A percentile compares a stretch with the other conserved stretches of the same genome.
Evolutionary conservation across 2,329 filamentous ascomycete species (phyloP).

Genomic region (Arthrobotrys megalospora): DNA sequence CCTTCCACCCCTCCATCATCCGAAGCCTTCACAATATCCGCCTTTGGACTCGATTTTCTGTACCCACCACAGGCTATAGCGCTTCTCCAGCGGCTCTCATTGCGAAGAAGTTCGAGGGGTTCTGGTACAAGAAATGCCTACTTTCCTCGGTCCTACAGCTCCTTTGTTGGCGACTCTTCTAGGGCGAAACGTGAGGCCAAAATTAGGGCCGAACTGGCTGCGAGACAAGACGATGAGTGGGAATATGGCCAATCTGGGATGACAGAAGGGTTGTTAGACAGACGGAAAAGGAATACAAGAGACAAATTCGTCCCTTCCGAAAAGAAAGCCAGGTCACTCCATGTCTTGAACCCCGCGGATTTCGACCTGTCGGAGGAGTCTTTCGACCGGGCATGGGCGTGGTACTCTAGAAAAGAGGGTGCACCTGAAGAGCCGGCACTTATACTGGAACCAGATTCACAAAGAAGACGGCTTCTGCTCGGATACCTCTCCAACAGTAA

Average conservation of each 20-base stretch:
- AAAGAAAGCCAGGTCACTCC: slow-evolving; percentile 13
- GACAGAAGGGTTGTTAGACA: slow-evolving; percentile 40
- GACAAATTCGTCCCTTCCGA: slow-evolving; percentile 26
- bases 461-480: slow-evolving; percentile 48
- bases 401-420: slow-evolving; percentile 23
- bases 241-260: slow-evolving; percentile 47
- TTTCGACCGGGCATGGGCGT: slow-evolving; percentile 47
- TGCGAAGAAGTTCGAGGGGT: slow-evolving; percentile 20
- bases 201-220: slow-evolving; percentile 39
- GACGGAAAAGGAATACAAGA: slow-evolving; percentile 16
- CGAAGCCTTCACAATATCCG: slow-evolving; percentile 31
- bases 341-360: slow-evolving; percentile 10
- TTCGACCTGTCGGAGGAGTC: slow-evolving; percentile 49
- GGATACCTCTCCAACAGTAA: slow-evolving; percentile 55
- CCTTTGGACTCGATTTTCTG: slow-evolving; percentile 67
- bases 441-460: slow-evolving; percentile 4
- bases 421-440: slow-evolving; percentile 24
- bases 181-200: slow-evolving; percentile 39
- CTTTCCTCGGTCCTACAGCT: slow-evolving; percentile 66
- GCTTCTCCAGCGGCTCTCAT: slow-evolving; percentile 65
- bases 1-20: background rate
- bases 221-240: slow-evolving; percentile 38
- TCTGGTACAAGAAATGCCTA: slow-evolving; percentile 43
- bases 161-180: slow-evolving; percentile 62
- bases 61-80: slow-evolving; percentile 68